phyloP scores from a whole-genome alignment of 352 stramenopile species.

The Lagenidium sp. region DNA sequence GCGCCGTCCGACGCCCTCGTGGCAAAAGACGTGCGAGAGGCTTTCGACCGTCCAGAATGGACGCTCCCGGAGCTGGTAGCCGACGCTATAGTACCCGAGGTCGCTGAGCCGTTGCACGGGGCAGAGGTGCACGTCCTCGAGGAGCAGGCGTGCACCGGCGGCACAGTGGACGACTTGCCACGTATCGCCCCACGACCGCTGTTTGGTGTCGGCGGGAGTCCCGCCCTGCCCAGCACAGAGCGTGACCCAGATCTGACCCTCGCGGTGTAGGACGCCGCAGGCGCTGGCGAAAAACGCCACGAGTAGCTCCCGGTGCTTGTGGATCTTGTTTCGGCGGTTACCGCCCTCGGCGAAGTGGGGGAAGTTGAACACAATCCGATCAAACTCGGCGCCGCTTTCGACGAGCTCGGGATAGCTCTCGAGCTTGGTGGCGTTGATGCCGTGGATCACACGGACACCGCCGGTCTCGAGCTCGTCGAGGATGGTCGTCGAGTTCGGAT shows the following conservation, averaged over 20 bases:
- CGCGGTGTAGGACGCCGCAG: constrained; percentile 25
- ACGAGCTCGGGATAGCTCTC: constrained; percentile 20
- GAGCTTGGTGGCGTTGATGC: constrained; percentile 65
- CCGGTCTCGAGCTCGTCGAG: constrained; percentile 41
- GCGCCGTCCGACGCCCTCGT: constrained; percentile 23
- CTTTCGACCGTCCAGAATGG: constrained; percentile 61
- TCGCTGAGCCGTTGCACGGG: constrained; percentile 41
- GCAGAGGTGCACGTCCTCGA: constrained; percentile 52
- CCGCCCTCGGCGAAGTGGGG: constrained; percentile 73
- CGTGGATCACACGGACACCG: constrained; percentile 47
- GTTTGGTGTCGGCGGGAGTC: constrained; percentile 54
- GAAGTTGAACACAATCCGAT: constrained; percentile 85
- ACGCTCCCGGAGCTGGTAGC: constrained; percentile 66
- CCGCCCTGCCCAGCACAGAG: constrained; percentile 73
- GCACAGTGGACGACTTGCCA: constrained; percentile 76
- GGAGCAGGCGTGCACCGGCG: constrained; percentile 37
- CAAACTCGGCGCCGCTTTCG: constrained; percentile 18
- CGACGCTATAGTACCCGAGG: constrained; percentile 76
- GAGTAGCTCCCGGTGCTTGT: constrained; percentile 70
- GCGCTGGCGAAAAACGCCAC: constrained; percentile 70
- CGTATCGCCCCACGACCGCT: constrained; percentile 52
- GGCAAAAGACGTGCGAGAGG: constrained; percentile 63
- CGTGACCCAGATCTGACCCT: constrained; percentile 76
- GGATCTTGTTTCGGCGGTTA: constrained; percentile 76
- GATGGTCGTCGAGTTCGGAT: constrained; percentile 43